Evolutionary conservation across 192 early-diverging fungal genomes (phyloP).

Genomic region (Coemansia sp.): DNA sequence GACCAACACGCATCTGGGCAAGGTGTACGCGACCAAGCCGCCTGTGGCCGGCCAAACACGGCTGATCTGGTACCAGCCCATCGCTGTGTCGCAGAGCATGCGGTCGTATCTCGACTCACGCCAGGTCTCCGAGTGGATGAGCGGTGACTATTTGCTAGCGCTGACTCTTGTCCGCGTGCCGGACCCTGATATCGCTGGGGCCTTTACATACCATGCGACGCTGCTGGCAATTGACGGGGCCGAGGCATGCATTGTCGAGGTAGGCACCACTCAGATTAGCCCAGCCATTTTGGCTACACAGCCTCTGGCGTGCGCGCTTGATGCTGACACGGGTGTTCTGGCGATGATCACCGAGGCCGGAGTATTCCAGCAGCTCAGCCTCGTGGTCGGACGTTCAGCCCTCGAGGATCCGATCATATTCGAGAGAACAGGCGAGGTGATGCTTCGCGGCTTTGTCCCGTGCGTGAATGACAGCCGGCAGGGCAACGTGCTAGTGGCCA

Average conservation of each 20-base stretch:
- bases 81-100: slow-evolving; percentile 50
- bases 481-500: slow-evolving; percentile 7
- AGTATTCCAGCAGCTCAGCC: slow-evolving; percentile 29
- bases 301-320: slow-evolving; percentile 46
- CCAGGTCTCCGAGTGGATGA: slow-evolving; percentile 47
- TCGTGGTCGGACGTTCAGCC: slow-evolving; percentile 36
- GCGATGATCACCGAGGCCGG: slow-evolving; percentile 39
- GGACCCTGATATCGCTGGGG: slow-evolving; percentile 10
- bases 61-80: slow-evolving; percentile 43
- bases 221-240: slow-evolving; percentile 30
- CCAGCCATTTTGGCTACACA: slow-evolving; percentile 27
- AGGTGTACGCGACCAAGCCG: slow-evolving; percentile 5
- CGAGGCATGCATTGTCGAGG: slow-evolving; percentile 27
- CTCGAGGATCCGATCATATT: slow-evolving; percentile 44
- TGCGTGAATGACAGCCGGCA: slow-evolving; percentile 11
- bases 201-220: slow-evolving; percentile 23
- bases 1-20: slow-evolving; percentile 12
- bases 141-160: slow-evolving; percentile 26
- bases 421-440: slow-evolving; percentile 32
- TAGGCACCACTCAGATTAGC: slow-evolving; percentile 43
- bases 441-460: slow-evolving; percentile 47
- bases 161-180: slow-evolving; percentile 17
- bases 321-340: slow-evolving; percentile 40
- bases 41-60: slow-evolving; percentile 10
- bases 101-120: slow-evolving; percentile 52